Percentiles rank a stretch among this genome's conserved stretches.
Evolutionary conservation across 2,329 filamentous ascomycete genomes (phyloP).

Genomic region (Aschersonia sp.): DNA sequence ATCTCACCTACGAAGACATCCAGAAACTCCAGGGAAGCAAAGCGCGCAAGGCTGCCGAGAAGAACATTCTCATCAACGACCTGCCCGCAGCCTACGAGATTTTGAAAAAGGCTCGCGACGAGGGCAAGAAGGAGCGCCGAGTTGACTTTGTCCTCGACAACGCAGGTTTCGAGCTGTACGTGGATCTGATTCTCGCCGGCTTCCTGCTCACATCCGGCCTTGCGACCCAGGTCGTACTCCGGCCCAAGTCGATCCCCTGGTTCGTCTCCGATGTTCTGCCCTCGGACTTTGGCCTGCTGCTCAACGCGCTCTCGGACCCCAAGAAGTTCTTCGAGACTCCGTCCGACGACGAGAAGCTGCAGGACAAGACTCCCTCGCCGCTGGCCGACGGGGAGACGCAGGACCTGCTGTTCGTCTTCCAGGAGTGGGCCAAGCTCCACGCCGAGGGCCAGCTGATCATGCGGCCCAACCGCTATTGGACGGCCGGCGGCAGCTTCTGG

Average conservation of each 20-base stretch:
- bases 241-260: conserved; percentile 93
- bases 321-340: conserved; percentile 64
- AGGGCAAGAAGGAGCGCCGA: conserved; percentile 51
- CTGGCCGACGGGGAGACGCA: conserved; percentile 52
- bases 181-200: conserved; percentile 82
- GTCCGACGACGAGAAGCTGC: conserved; percentile 48
- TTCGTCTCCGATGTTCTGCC: conserved; percentile 94
- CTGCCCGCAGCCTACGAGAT: conserved; percentile 56
- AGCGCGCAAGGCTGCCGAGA: conserved; percentile 72
- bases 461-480: conserved; percentile 85
- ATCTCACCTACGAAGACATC: conserved; percentile 86
- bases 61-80: conserved; percentile 87
- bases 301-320: conserved; percentile 66
- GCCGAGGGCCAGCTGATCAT: conserved; percentile 72
- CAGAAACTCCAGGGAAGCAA: conserved; percentile 87
- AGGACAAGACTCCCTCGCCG: conserved; percentile 40
- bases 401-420: conserved; percentile 63
- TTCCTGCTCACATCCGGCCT: conserved; percentile 76
- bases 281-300: conserved; percentile 65
- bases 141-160: conserved; percentile 96
- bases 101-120: conserved; percentile 48
- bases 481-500: conserved; percentile 77
- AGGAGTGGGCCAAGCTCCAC: conserved; percentile 67
- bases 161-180: conserved; percentile 91
- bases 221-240: conserved; percentile 74